Base-by-base conservation (phyloP, 352 stramenopile species). In the Phytopythium cucurbitacearum region DNA sequence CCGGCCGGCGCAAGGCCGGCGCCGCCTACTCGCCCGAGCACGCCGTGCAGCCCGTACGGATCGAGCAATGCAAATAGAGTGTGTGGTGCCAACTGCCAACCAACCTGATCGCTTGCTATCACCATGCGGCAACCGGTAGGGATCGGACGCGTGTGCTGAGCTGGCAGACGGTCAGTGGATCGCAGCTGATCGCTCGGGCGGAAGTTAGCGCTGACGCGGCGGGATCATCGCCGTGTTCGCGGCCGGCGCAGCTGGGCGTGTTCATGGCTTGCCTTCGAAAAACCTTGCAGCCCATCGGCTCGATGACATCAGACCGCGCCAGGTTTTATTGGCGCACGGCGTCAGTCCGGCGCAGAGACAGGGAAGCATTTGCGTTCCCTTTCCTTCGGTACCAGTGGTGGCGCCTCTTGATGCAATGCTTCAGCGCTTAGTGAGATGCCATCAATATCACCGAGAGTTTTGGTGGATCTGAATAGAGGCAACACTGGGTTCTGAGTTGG, bases 21-120 rank as follows among this genome's bases (percentile, higher is more conserved):
- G 41, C 51, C 13, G 53, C 36, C 7, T 65, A 60, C 42, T 76
- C 61, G 8, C 60, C 61, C 10, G 67, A 76, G 37, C 67, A 76
- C 50, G 51, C 64, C 16, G 57, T 73, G 8, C 67, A 57, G 33
- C 55, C 56, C 35, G 40, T 71, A 60, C 61, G 57, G n/a, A 76
- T 73, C 43, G 57, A 60, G 12, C 39, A 43, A 38, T 71, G 45
- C 52, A 68, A 62, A 45, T 65, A 60, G 21, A 28, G 21, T 28
- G 21, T 28, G 21, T 28, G 21, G 21, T 28, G 21, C 1, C 21
- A 28, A 28, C 21, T 28, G 21, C 21, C 21, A 28, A 28, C 21
- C 21, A 2, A 28, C 21, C 21, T 28, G 21, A 28, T 28, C 21
- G 21, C 21, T 28, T 28, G 21, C 21, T 28, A 28, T 28, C 21